Evolutionary conservation across 257 asterid genomes (phyloP), one percentile per base, ranked within the genome.

Genomic region (Ligustrum vulgare): DNA sequence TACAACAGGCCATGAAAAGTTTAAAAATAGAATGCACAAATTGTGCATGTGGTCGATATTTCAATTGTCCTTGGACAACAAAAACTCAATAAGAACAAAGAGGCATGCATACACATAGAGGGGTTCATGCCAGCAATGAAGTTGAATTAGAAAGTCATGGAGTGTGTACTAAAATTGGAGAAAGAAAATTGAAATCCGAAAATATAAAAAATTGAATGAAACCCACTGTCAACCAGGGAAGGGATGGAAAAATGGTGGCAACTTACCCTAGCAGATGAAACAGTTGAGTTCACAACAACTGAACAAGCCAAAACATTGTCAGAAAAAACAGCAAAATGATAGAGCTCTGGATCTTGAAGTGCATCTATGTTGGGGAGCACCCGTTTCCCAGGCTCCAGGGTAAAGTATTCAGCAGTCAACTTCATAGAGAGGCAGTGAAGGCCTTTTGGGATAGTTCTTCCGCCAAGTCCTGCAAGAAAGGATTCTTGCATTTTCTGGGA

Each of bases 261-360:
- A 76, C 92, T 76, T 83, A 94, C 99, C 86, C 45, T 75, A 62
- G 97, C 85, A 74, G 88, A 80, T 79, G 96, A 88, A 81, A 91
- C 74, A 18, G 98, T 89, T 73, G 99, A 86, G 87, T 92, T 92
- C 69, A 94, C 96, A 80, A 94, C 98, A 84, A 91, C 98, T 7
- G 96, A 86, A 86, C 91, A 91, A 75, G 99, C 97, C 89, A 94
- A 78, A 78, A 94, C 79, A 78, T 92, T 94, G 87, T 94, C 97
- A 37, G 99, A 94, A 85, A 94, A 92, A 63, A 94, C 62, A 56
- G 97, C 96, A 67, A 91, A 84, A 86, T 94, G 99, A 80, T 85
- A 82, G 72, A 89, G 88, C 80, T 84, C 82, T 39, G 89, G 96
- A 88, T 89, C 84, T 6, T 75, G 82, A 68, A 87, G 82, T 82